Evolutionary conservation across 305 asterid genomes (phyloP), one percentile per base, ranked within the genome.

Genomic region (Solanum aculeatissimum): DNA sequence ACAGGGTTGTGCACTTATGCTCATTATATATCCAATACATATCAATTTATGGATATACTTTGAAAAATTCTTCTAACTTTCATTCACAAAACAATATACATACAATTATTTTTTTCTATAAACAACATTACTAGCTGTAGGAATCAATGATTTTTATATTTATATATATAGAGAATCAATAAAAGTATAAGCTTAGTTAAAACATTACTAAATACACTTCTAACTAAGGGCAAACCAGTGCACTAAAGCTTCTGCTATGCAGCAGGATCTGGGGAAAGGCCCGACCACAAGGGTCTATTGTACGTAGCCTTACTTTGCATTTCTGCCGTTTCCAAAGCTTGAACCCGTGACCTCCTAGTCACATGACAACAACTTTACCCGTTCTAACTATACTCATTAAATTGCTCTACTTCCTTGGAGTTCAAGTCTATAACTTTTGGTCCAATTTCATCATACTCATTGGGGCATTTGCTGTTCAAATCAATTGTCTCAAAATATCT

Each of bases 361-460:
- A n/a, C n/a, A n/a, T n/a, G n/a, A n/a, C n/a, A n/a, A n/a, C n/a
- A n/a, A n/a, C n/a, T n/a, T n/a, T n/a, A n/a, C n/a, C n/a, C n/a
- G n/a, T n/a, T 10, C 15, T 84, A 87, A 51, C 86, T 86, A 83
- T 88, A 83, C 55, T 86, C 88, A 83, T 79, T 84, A 49, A 86
- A 82, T 77, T 85, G 88, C 45, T 89, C 90, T 32, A 86, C 75
- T 57, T 87, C 91, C 62, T 83, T 85, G 91, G 75, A 84, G 90
- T 93, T 95, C 89, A 95, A 91, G 85, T 94, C 96, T 43, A 94
- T 86, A 87, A 62, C 80, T 66, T 77, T 86, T 19, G 89, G 89
- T 66, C 89, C 90, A 77, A 51, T 32, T 21, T 90, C 87, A 38
- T 90, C 87, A 38, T 74, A 90, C 32, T 91, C 94, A 87, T 89